phyloP scores from a whole-genome alignment of 2,329 filamentous ascomycete species.

The Sphaerulina vaccinii region DNA sequence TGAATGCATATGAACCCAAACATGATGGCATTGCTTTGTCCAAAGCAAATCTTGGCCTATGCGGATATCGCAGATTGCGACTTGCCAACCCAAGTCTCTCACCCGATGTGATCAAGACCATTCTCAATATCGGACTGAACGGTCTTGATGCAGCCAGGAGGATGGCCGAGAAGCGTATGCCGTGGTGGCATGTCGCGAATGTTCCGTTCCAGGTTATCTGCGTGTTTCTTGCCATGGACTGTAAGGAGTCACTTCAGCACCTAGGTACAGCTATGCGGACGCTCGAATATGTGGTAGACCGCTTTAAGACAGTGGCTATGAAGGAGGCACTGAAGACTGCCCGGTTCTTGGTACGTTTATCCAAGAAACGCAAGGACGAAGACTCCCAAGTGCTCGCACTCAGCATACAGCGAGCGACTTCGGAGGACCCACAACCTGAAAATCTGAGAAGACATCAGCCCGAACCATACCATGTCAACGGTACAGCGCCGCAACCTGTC shows the following conservation, averaged over 20 bases:
- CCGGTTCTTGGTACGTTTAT: conserved; percentile 53
- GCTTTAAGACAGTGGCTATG: conserved; percentile 38
- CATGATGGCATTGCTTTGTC: conserved; percentile 39
- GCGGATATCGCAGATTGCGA: conserved; percentile 55
- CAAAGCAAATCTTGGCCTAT: conserved; percentile 57
- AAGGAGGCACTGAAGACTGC: conserved; percentile 57
- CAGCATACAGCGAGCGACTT: conserved; percentile 24
- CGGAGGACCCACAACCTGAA: conserved; percentile 27
- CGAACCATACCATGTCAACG: conserved; percentile 10
- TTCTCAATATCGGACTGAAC: conserved; percentile 48
- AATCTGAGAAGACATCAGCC: conserved; percentile 5
- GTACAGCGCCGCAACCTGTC: conserved; percentile 6
- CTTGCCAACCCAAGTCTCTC: conserved; percentile 51
- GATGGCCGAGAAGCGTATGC: conserved; percentile 47
- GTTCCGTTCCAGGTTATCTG: conserved; percentile 61
- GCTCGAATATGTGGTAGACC: conserved; percentile 34
- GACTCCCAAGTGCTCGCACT: conserved; percentile 26
- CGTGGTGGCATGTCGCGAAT: conserved; percentile 62
- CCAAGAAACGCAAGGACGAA: conserved; percentile 40
- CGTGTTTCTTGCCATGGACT: conserved; percentile 57
- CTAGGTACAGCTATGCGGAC: conserved; percentile 52
- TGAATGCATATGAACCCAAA: conserved; percentile 33
- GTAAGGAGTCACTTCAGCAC: conserved; percentile 47
- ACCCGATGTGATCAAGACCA: conserved; percentile 44
- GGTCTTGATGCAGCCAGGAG: conserved; percentile 50